These are phyloP conservation scores for Fomes fomentarius DNA, from an alignment of 1,284 basidiomycete species.

Conservation along the genomic window DNA sequence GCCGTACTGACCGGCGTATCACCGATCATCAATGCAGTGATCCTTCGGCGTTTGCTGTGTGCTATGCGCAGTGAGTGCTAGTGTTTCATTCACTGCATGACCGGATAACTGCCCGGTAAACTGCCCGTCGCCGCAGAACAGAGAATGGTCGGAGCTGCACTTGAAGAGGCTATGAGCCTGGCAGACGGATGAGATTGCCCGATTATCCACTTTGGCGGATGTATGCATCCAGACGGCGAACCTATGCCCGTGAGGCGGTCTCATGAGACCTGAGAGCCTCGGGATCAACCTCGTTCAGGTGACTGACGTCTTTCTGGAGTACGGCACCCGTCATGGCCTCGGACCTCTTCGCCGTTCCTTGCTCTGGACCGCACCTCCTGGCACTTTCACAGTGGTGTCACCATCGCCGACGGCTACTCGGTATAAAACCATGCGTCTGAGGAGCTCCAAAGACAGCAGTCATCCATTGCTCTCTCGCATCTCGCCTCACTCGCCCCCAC, in stretches of 20 bases:
- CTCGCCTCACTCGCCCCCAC: neutral
- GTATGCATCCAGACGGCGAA: constrained; percentile 12
- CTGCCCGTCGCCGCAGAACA: too few relatives aligned
- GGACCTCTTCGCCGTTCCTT: constrained; percentile 7
- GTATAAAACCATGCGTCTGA: constrained; percentile 10
- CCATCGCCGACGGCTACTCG: neutral
- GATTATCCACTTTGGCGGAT: constrained; percentile 7
- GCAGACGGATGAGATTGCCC: constrained; percentile 3
- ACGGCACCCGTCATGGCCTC: constrained; percentile 5
- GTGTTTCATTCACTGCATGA: too few relatives aligned
- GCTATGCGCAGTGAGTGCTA: too few relatives aligned
- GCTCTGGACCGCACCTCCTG: neutral
- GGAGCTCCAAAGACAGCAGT: constrained; percentile 3
- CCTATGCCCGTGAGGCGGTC: constrained; percentile 17
- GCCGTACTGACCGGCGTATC: too few relatives aligned
- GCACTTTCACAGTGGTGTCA: neutral
- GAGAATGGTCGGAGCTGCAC: too few relatives aligned
- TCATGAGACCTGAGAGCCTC: constrained; percentile 5
- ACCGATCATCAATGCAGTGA: too few relatives aligned
- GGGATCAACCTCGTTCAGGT: neutral
- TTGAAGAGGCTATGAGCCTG: too few relatives aligned
- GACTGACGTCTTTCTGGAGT: neutral
- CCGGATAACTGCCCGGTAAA: too few relatives aligned
- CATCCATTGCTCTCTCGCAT: neutral
- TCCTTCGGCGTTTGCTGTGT: neutral